phyloP scores from a whole-genome alignment of 208 protist species.

The Acanthamoeba healyi region DNA sequence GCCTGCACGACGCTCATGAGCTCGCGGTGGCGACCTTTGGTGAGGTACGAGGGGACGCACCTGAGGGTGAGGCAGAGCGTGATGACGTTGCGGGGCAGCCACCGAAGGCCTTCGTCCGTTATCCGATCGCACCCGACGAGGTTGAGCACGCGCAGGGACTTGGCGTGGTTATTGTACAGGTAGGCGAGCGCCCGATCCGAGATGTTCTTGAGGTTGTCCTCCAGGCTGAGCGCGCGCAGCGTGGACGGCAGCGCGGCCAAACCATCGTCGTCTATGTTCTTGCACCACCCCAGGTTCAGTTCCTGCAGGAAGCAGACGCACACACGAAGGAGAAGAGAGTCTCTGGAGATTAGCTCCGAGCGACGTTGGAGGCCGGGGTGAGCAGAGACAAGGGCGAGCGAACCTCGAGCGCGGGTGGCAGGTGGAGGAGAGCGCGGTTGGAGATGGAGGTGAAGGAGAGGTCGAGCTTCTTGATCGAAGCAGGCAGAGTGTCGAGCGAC shows the following conservation, averaged over 20 bases:
- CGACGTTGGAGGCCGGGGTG: too few species aligned
- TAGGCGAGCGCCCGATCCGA: not conserved
- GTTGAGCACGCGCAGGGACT: conserved; percentile 23
- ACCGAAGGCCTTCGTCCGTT: not conserved
- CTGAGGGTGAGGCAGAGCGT: conserved; percentile 22
- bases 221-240: not conserved
- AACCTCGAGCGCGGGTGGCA: not conserved
- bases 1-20: not conserved
- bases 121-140: conserved; percentile 2
- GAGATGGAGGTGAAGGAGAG: conserved; percentile 27
- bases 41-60: too few species aligned
- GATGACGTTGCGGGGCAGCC: not conserved
- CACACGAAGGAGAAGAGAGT: too few species aligned
- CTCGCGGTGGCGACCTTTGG: too few species aligned
- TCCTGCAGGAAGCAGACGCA: not conserved
- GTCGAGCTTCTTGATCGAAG: conserved; percentile 17
- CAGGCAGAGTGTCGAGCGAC: conserved; percentile 2
- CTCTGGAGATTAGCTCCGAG: too few species aligned
- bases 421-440: conserved; percentile 6
- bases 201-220: conserved; percentile 37
- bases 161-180: not conserved
- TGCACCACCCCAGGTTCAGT: conserved; percentile 24
- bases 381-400: not conserved
- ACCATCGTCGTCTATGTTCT: conserved; percentile 3
- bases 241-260: not conserved